Conservation (phyloP, 2,329 filamentous ascomycete species). For the Colletotrichum sp. region DNA sequence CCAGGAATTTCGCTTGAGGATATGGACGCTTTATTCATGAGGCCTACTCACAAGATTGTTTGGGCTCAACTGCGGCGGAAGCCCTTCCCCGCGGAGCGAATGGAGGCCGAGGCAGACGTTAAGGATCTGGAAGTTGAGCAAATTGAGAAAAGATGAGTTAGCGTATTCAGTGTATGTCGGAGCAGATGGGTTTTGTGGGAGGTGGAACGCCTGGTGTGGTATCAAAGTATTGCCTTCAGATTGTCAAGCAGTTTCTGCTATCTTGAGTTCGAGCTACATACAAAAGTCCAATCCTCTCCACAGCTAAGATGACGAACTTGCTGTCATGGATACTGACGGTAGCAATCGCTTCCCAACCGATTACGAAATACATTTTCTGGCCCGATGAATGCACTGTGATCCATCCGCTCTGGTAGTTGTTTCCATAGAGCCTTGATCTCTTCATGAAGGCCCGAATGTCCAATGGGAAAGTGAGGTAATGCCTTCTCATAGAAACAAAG, state of each 20-base stretch:
- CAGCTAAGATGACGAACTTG: not conserved
- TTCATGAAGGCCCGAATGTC: not conserved
- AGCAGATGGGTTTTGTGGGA: too few relatives aligned
- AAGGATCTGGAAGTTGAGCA: not conserved
- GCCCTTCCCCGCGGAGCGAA: not conserved
- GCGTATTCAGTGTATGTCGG: not conserved
- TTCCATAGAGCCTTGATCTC: not conserved
- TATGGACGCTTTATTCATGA: slow-evolving; percentile 43
- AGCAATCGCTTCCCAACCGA: not conserved
- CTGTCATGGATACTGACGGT: not conserved
- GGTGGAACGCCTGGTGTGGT: not conserved
- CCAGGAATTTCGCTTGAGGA: slow-evolving; percentile 49
- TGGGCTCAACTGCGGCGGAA: slow-evolving; percentile 24
- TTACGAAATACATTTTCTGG: not conserved
- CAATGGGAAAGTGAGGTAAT: not conserved
- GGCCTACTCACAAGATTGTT: slow-evolving; percentile 35
- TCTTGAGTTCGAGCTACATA: not conserved
- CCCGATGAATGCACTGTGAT: not conserved
- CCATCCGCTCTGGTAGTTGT: not conserved
- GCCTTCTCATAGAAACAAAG: not conserved
- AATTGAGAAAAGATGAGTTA: not conserved
- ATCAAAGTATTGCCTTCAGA: not conserved
- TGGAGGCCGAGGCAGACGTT: not conserved
- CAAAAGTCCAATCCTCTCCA: not conserved
- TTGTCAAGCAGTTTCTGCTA: not conserved